Evolutionary conservation across 148 eudicot genomes (phyloP).

Genomic region (Persicaria maculosa): DNA sequence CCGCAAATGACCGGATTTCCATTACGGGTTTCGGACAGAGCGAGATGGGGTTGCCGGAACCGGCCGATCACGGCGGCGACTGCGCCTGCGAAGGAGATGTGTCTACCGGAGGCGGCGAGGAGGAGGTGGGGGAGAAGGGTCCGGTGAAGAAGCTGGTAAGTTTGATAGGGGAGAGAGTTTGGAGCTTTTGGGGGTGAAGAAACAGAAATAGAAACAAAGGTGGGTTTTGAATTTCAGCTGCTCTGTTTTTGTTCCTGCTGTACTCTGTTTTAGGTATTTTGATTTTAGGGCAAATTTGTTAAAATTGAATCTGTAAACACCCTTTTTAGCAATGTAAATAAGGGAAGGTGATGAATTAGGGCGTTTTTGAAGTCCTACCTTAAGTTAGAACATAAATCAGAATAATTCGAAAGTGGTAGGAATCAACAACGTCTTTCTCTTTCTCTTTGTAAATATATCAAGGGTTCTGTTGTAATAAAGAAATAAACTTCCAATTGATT

Average conservation of each 20-base stretch:
- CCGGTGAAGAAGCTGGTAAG: conserved; percentile 26
- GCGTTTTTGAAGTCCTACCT: background rate
- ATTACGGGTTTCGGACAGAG: conserved; percentile 11
- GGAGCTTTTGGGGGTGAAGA: conserved; percentile 34
- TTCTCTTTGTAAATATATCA: background rate
- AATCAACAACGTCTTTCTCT: background rate
- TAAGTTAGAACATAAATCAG: background rate
- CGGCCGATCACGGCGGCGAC: conserved; percentile 9
- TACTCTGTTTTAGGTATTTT: background rate
- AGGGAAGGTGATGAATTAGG: background rate
- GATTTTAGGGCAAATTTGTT: too few species aligned
- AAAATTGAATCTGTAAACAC: too few species aligned
- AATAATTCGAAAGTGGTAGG: background rate
- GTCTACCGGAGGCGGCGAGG: conserved; percentile 14
- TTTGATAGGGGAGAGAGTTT: conserved; percentile 33
- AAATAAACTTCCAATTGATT: background rate
- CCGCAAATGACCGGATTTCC: background rate
- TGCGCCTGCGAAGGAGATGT: background rate
- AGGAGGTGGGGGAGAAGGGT: conserved; percentile 20
- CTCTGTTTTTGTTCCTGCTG: background rate
- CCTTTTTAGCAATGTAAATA: background rate
- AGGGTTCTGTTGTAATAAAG: background rate
- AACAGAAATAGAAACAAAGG: background rate
- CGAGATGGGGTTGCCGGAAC: conserved; percentile 8
- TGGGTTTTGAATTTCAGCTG: background rate